Percentiles rank a stretch among this genome's conserved stretches.
Evolutionary conservation across 108 stramenopile genomes (phyloP).

Genomic region (Ochromonas danica): DNA sequence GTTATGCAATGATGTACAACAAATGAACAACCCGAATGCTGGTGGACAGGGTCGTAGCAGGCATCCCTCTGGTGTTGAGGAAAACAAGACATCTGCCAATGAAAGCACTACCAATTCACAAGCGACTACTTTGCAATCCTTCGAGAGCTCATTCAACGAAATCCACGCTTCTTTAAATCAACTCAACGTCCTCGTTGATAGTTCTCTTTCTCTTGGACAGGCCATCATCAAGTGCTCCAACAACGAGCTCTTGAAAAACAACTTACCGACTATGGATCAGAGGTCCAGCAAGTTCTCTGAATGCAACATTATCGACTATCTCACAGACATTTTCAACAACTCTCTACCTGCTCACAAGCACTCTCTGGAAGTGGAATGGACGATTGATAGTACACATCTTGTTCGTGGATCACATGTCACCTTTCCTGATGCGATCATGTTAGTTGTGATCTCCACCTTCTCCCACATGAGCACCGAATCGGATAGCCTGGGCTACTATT

Average conservation of each 20-base stretch:
- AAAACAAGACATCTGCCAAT: neutral
- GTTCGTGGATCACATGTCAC: neutral
- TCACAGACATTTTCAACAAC: neutral
- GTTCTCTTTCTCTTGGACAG: neutral
- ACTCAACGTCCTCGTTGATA: slow-evolving; percentile 1
- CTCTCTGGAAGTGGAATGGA: slow-evolving; percentile 3
- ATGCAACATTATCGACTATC: slow-evolving; percentile 8
- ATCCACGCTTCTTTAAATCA: neutral
- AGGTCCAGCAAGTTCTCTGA: neutral
- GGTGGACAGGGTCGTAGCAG: too few relatives aligned
- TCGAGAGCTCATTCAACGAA: neutral
- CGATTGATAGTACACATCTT: neutral
- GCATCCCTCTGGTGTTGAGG: neutral
- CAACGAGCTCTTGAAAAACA: neutral
- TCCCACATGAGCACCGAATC: neutral
- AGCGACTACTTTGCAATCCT: neutral
- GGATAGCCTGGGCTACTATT: neutral
- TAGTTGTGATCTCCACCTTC: neutral
- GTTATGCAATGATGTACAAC: neutral
- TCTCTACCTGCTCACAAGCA: neutral
- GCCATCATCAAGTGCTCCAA: slow-evolving; percentile 4
- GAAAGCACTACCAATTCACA: neutral
- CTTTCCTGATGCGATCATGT: neutral
- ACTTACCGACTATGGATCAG: neutral
- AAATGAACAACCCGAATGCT: neutral